Evolutionary conservation across 768 basidiomycete species (phyloP), one percentile per base, ranked within the genome.

Genomic region (Strobilomyces echinocephalus): DNA sequence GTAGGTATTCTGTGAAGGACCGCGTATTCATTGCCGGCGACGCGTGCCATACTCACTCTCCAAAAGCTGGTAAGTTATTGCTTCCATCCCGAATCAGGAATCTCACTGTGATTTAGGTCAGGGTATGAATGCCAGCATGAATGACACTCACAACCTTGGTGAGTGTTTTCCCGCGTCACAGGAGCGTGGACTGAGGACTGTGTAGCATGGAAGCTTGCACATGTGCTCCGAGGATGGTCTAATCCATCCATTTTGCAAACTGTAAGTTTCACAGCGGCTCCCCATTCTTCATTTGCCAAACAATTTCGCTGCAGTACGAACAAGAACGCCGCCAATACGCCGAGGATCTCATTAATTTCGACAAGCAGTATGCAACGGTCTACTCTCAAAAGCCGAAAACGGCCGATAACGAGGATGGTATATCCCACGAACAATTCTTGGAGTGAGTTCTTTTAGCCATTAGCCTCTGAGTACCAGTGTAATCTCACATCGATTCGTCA

Each of bases 51-150:
- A 84, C 82, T 1, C 82, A 83, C 66, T 84, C 80, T 0, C 82
- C 82, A 0, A 85, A 85, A 70, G 82, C 80, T 57, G 81, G 83
- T 81, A 39, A 39, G 71, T 46, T 7, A 3, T 44, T 34, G 0
- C 28, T 31, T 8, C 2, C 36, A 12, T 11, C n/a, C 10, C 5
- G 20, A 11, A 1, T 18, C 31, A 12, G 7, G 30, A 46, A 18
- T 46, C 18, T 10, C 8, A 43, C 21, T 35, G 48, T 16, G 43
- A 11, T 53, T 36, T 33, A 83, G 82, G 86, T 11, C 87, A 88
- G 63, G 87, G 85, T 11, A 84, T 87, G 85, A 87, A 87, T 60
- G 86, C 85, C 9, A 82, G 83, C 55, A 87, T 88, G 81, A 82
- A 81, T 46, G 87, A 88, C 62, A 77, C 82, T 14, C 86, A 86